These are phyloP conservation scores for Oryza glaberrima DNA, from an alignment of 176 grass and related monocot genomes.

Conservation along the genomic window DNA sequence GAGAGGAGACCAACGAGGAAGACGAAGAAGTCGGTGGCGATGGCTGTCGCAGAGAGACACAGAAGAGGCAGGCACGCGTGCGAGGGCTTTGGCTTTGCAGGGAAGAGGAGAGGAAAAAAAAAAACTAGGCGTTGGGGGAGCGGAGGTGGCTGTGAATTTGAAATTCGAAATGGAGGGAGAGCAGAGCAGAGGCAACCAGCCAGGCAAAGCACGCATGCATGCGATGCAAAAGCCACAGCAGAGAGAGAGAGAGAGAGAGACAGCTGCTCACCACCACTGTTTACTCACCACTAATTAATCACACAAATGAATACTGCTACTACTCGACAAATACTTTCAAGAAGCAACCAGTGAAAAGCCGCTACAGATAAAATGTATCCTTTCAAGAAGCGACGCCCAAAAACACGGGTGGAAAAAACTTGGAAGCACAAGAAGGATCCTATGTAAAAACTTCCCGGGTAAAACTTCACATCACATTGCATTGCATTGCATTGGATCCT, in stretches of 20 bases:
- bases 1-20: not conserved
- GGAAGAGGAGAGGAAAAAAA: not conserved
- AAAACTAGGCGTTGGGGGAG: slow-evolving; percentile 27
- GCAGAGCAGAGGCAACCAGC: not conserved
- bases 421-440: slow-evolving; percentile 44
- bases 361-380: not conserved
- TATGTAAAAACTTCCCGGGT: slow-evolving; percentile 18
- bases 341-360: not conserved
- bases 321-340: slow-evolving; percentile 1
- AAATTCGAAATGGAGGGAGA: slow-evolving; percentile 82
- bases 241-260: slow-evolving; percentile 7
- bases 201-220: slow-evolving; percentile 7
- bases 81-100: slow-evolving; percentile 41
- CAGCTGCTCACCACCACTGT: slow-evolving; percentile 25
- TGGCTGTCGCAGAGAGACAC: not conserved
- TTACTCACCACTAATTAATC: slow-evolving; percentile 25
- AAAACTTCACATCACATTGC: not conserved
- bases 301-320: not conserved
- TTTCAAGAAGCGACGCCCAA: not conserved
- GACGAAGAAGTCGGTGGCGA: not conserved
- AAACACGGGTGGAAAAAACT: not conserved
- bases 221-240: slow-evolving; percentile 43
- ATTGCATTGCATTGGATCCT: slow-evolving; percentile 39
- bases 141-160: slow-evolving; percentile 54
- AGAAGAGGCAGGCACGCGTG: slow-evolving; percentile 10